Base-by-base conservation (phyloP, 2,329 filamentous ascomycete species). In the Dactylonectria macrodidyma region DNA sequence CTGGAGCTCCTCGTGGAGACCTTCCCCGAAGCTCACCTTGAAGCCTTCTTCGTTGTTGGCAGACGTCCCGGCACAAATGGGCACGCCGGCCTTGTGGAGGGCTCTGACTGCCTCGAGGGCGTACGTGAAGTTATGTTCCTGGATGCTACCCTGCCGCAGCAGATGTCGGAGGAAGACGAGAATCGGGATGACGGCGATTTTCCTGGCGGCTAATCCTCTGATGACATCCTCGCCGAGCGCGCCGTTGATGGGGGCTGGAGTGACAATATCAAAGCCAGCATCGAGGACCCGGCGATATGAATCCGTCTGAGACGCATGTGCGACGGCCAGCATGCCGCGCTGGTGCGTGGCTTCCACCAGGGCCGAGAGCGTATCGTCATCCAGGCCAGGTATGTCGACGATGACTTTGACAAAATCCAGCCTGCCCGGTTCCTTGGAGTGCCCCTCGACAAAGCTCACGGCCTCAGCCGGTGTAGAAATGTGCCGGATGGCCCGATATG, bases 1-100 rank as follows among this genome's bases (percentile, higher is more conserved):
- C 22, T 62, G 55, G 59, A 78, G 54, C 64, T 77, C 74, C 19
- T 71, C 64, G 62, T 76, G 74, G n/a, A 76, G 51, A 14, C 62
- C 68, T 36, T 75, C 70, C 5, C 70, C 62, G 2, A 73, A 56
- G 3, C 70, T 48, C 3, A 73, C 60, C 12, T 34, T 8, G 3
- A 26, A 10, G 1, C 51, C 56, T 2, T 33, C 72, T 56, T 36
- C 70, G 64, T 65, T 41, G 56, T 73, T 75, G n/a, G 78, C 70
- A 19, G 78, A 77, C n/a, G 79, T 79, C 4, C 79, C 79, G 8
- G 76, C 76, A 16, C 77, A 67, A 33, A 81, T 76, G 5, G 71
- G 68, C 22, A 79, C 75, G 8, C 78, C 77, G 5, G 77, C 76
- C 5, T 62, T 46, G 59, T 77, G 57, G 56, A 76, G 76, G 6